Conservation (phyloP, 352 stramenopile species). For the Phytopythium kandeliae region DNA sequence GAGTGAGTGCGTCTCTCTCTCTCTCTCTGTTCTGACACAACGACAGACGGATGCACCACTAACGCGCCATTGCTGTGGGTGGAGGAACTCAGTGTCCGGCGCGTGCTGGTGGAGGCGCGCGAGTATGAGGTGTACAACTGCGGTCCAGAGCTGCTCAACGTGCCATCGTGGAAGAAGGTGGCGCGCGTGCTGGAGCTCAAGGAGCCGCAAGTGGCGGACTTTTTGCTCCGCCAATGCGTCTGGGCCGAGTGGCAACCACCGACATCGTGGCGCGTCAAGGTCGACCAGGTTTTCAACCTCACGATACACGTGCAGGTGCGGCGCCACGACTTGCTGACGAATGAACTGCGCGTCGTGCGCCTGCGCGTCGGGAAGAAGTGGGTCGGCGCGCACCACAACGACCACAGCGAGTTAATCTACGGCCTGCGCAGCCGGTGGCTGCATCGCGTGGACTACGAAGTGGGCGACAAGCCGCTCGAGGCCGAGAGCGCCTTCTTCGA, state of each 20-base stretch:
- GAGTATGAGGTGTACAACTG: conserved; percentile 50
- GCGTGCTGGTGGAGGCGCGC: conserved; percentile 48
- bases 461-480: conserved; percentile 15
- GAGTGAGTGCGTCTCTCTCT: conserved; percentile 28
- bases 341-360: conserved; percentile 39
- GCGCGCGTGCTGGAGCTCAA: conserved; percentile 27
- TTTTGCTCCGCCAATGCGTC: conserved; percentile 30
- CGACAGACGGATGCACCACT: not conserved
- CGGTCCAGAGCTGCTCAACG: conserved; percentile 38
- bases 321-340: conserved; percentile 45
- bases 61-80: not conserved
- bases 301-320: conserved; percentile 35
- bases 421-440: conserved; percentile 39
- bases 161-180: conserved; percentile 30
- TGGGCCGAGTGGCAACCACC: conserved; percentile 60
- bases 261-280: conserved; percentile 55
- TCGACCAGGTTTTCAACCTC: conserved; percentile 61
- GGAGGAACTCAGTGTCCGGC: conserved; percentile 23
- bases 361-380: conserved; percentile 59
- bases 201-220: conserved; percentile 21
- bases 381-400: conserved; percentile 60
- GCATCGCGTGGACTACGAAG: conserved; percentile 63
- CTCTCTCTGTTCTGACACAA: too few species aligned
- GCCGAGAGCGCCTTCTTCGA: conserved; percentile 56
- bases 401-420: conserved; percentile 23